Conservation (phyloP, 208 protist species). For the Crithidia fasciculata region DNA sequence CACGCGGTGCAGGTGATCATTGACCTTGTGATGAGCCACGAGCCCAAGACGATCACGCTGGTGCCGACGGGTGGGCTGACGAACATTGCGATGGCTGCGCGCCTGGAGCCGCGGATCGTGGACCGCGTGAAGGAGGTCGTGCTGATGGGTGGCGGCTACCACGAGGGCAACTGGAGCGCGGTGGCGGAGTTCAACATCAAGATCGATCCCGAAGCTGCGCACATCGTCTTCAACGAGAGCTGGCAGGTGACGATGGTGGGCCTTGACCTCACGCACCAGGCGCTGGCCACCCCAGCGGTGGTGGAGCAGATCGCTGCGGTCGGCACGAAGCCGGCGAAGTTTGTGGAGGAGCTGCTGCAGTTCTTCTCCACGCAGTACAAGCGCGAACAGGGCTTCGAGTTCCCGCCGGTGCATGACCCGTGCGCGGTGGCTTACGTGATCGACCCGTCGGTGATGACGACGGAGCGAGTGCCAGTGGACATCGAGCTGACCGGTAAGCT, state of each 20-base stretch:
- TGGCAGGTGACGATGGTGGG: constrained; percentile 82
- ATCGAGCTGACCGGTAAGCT: constrained; percentile 58
- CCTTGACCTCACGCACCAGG: constrained; percentile 85
- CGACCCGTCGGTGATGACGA: constrained; percentile 63
- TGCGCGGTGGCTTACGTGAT: constrained; percentile 83
- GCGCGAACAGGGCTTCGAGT: constrained; percentile 13
- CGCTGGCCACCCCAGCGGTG: constrained; percentile 55
- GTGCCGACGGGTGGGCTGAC: constrained; percentile 77
- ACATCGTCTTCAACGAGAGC: constrained; percentile 75
- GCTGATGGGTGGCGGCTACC: constrained; percentile 79
- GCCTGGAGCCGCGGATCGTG: constrained; percentile 73
- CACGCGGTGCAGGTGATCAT: constrained; percentile 68
- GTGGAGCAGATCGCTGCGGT: constrained; percentile 23
- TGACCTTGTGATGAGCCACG: constrained; percentile 55
- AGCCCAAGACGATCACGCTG: constrained; percentile 59
- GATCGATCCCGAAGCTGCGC: constrained; percentile 76
- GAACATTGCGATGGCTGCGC: constrained; percentile 82
- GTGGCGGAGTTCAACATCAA: constrained; percentile 87
- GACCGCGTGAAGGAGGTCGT: constrained; percentile 74
- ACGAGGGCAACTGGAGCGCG: constrained; percentile 56
- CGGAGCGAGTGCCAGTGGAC: constrained; percentile 53
- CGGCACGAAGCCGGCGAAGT: constrained; percentile 1
- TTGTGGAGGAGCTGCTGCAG: constrained; percentile 12
- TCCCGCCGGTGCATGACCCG: constrained; percentile 69
- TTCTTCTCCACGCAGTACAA: constrained; percentile 20